These are phyloP conservation scores for Monilinia vaccinii-corymbosi DNA, from an alignment of 2,329 filamentous ascomycete species.

Conservation along the genomic window DNA sequence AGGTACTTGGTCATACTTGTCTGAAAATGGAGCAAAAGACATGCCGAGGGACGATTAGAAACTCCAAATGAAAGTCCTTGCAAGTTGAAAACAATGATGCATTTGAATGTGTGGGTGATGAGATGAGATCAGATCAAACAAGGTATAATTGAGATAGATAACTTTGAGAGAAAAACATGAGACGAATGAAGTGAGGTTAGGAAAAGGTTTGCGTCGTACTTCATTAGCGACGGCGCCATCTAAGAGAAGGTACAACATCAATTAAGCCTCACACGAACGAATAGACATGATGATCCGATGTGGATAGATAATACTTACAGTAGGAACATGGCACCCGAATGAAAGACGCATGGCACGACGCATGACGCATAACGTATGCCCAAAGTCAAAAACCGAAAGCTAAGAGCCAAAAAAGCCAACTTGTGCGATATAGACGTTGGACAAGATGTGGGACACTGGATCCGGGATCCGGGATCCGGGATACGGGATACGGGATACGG, in stretches of 20 bases:
- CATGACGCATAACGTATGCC: too few species aligned
- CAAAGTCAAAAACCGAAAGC: not conserved
- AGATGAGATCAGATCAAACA: not conserved
- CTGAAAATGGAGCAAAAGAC: conserved; percentile 8
- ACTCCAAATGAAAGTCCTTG: not conserved
- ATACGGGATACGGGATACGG: too few species aligned
- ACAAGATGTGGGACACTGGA: not conserved
- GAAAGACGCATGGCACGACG: too few species aligned
- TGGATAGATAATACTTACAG: too few species aligned
- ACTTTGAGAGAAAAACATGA: not conserved
- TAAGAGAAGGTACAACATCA: not conserved
- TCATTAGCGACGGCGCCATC: not conserved
- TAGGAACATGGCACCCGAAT: not conserved
- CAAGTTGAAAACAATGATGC: not conserved
- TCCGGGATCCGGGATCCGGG: too few species aligned
- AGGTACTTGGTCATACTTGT: conserved; percentile 10
- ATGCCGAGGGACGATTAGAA: not conserved
- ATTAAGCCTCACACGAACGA: not conserved
- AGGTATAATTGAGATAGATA: too few species aligned
- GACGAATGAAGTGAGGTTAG: not conserved
- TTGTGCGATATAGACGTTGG: not conserved
- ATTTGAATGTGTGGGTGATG: not conserved
- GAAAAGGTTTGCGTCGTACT: not conserved
- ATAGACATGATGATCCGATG: not conserved
- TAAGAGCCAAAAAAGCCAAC: too few species aligned